phyloP scores from a whole-genome alignment of 345 rosid genomes.

The Bretschneidera sinensis region DNA sequence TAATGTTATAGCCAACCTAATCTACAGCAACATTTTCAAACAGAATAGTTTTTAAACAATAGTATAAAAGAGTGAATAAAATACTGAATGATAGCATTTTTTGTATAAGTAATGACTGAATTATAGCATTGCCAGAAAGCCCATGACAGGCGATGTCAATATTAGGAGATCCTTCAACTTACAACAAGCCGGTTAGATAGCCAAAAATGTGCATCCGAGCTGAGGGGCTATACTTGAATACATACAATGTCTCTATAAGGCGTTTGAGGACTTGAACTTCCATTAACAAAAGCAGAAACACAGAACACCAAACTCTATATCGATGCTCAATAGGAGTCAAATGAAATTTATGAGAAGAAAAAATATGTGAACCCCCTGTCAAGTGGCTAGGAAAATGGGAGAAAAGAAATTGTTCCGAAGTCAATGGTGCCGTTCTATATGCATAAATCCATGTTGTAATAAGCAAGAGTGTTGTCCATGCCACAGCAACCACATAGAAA shows the following conservation, averaged over 20 bases:
- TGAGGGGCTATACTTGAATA: slow-evolving; percentile 55
- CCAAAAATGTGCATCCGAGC: slow-evolving; percentile 61
- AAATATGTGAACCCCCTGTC: slow-evolving; percentile 46
- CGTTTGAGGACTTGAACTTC: slow-evolving; percentile 69
- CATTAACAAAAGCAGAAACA: slow-evolving; percentile 62
- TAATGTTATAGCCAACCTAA: no score
- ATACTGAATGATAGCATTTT: no score
- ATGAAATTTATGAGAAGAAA: slow-evolving; percentile 37
- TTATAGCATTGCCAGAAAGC: no score
- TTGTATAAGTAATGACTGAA: no score
- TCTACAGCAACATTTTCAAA: no score
- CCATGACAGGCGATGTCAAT: no score
- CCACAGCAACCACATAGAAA: slow-evolving; percentile 54
- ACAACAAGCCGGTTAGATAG: slow-evolving; percentile 58
- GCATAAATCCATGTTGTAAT: slow-evolving; percentile 55
- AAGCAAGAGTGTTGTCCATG: slow-evolving; percentile 64
- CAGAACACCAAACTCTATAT: slow-evolving; percentile 44
- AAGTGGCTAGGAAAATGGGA: slow-evolving; percentile 38
- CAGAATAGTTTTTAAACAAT: no score
- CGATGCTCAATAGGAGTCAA: slow-evolving; percentile 32
- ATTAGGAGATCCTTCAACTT: no score
- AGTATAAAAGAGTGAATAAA: no score
- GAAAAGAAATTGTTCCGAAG: slow-evolving; percentile 34
- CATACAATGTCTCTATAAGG: slow-evolving; percentile 50
- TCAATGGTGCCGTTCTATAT: slow-evolving; percentile 32